phyloP scores from a whole-genome alignment of 1,139 yeast genomes.

The Geotrichum klebahnii region DNA sequence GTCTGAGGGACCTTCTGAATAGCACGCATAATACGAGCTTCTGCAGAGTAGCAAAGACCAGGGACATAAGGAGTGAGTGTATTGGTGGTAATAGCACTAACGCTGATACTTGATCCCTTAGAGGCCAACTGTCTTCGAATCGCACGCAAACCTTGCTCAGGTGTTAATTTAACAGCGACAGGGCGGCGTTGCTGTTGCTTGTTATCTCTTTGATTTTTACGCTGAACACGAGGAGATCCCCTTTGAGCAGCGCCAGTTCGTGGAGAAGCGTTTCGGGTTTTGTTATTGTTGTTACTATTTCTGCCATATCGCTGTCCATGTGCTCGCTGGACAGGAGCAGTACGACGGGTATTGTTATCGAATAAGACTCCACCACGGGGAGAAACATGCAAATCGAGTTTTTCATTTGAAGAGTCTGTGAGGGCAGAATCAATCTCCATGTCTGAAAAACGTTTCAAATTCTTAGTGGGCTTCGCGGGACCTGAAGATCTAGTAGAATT shows the following conservation, averaged over 20 bases:
- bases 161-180: constrained; percentile 6
- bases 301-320: constrained; percentile 1
- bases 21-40: constrained; percentile 20
- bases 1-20: constrained; percentile 16
- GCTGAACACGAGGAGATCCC: constrained; percentile 13
- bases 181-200: constrained; percentile 5
- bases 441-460: constrained; percentile 6
- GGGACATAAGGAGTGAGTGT: constrained; percentile 17
- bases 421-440: constrained; percentile 13
- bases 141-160: constrained; percentile 18
- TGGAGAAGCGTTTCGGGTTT: constrained; percentile 6
- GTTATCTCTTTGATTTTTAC: background rate
- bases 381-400: constrained; percentile 26
- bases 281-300: background rate
- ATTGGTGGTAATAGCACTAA: constrained; percentile 12
- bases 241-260: constrained; percentile 9
- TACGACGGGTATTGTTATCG: constrained; percentile 12
- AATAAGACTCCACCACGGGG: constrained; percentile 20
- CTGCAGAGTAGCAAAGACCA: constrained; percentile 16
- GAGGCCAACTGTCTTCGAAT: constrained; percentile 8
- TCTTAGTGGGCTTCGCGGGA: constrained; percentile 13
- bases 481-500: background rate
- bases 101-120: constrained; percentile 11
- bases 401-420: constrained; percentile 20
- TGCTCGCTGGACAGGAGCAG: background rate